These are phyloP conservation scores for Colletotrichum sp. DNA, from an alignment of 2,329 filamentous ascomycete species.

Conservation along the genomic window DNA sequence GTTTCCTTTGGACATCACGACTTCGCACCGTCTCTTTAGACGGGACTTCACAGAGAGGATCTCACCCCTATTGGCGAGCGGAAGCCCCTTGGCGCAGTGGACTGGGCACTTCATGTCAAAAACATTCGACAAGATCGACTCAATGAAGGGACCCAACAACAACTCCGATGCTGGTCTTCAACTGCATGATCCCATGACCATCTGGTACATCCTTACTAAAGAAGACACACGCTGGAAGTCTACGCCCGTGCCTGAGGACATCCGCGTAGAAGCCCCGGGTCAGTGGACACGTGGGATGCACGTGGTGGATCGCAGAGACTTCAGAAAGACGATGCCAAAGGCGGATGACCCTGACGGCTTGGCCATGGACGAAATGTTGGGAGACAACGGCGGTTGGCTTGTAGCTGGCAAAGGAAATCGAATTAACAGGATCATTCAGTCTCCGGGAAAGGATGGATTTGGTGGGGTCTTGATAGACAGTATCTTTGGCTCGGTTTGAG, in stretches of 20 bases:
- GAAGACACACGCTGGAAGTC: slow-evolving; percentile 63
- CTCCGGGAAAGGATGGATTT: slow-evolving; percentile 73
- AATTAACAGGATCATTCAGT: slow-evolving; percentile 73
- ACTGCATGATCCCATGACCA: slow-evolving; percentile 78
- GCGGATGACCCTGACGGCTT: slow-evolving; percentile 40
- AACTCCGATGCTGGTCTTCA: slow-evolving; percentile 64
- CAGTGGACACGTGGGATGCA: slow-evolving; percentile 97
- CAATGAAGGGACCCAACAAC: slow-evolving; percentile 56
- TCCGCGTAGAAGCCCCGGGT: slow-evolving; percentile 85
- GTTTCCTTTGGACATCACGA: slow-evolving; percentile 83
- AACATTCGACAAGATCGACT: slow-evolving; percentile 72
- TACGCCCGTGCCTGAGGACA: slow-evolving; percentile 71
- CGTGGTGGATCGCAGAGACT: slow-evolving; percentile 74
- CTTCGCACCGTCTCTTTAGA: slow-evolving; percentile 68
- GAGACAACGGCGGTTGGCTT: slow-evolving; percentile 80
- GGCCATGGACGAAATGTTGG: slow-evolving; percentile 58
- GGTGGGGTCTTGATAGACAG: slow-evolving; percentile 68
- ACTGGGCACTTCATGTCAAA: slow-evolving; percentile 72
- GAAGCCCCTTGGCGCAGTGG: slow-evolving; percentile 78
- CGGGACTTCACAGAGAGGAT: slow-evolving; percentile 62
- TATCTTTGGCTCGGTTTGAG: slow-evolving; percentile 57
- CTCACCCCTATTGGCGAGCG: slow-evolving; percentile 58
- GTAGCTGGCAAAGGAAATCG: slow-evolving; percentile 78
- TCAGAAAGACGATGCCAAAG: slow-evolving; percentile 26
- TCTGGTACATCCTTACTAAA: slow-evolving; percentile 77